Evolutionary conservation across 768 basidiomycete species (phyloP).

Genomic region (Lyophyllum shimeji): DNA sequence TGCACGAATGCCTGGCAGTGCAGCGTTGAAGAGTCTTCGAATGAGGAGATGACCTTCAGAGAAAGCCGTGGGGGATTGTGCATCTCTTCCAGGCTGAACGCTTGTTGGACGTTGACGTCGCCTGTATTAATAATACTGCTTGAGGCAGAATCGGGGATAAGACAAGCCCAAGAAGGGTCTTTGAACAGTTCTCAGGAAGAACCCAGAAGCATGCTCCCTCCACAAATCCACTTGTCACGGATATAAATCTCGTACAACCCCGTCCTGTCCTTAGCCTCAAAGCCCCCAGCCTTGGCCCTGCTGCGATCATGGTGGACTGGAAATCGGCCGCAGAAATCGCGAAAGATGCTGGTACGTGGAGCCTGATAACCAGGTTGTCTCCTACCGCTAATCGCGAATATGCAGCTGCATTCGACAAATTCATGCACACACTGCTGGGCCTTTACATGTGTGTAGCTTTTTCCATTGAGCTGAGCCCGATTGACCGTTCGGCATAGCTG

Average conservation of each 20-base stretch:
- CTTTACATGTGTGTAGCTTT: constrained; percentile 50
- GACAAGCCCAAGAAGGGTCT: constrained; percentile 5
- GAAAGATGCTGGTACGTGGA: constrained; percentile 44
- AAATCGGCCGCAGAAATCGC: constrained; percentile 44
- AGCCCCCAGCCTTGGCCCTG: constrained; percentile 15
- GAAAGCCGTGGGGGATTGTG: background rate
- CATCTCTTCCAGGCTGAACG: constrained; percentile 7
- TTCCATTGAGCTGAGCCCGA: background rate
- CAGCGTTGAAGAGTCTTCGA: background rate
- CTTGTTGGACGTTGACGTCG: constrained; percentile 11
- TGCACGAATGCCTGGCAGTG: background rate
- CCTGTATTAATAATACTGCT: background rate
- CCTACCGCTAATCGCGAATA: background rate
- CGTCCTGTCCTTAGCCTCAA: constrained; percentile 11
- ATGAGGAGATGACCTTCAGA: background rate
- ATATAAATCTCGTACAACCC: constrained; percentile 16
- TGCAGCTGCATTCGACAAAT: constrained; percentile 47
- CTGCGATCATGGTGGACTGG: constrained; percentile 56
- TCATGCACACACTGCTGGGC: constrained; percentile 61
- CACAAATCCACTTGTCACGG: constrained; percentile 17
- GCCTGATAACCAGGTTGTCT: background rate
- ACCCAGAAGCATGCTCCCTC: background rate
- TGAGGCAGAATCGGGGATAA: background rate
- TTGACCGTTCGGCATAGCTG: constrained; percentile 40
- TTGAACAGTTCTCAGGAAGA: constrained; percentile 15